phyloP scores from a whole-genome alignment of 345 rosid genomes.

The Citrus inodora region DNA sequence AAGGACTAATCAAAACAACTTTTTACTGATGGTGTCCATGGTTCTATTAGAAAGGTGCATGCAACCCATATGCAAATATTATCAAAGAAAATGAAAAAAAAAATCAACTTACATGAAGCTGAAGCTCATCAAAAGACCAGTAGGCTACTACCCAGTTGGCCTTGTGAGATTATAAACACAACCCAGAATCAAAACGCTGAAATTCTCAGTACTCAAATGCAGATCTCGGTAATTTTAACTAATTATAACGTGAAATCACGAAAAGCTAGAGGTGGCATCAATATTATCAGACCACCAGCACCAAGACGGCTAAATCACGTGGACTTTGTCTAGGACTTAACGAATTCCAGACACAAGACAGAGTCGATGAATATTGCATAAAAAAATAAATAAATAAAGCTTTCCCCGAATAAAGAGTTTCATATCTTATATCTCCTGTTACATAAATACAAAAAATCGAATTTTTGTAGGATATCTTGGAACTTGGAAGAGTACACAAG shows the following conservation, averaged over 20 bases:
- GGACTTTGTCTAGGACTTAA: slow-evolving; percentile 18
- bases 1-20: not conserved
- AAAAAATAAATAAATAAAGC: not conserved
- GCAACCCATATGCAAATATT: not conserved
- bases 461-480: no score
- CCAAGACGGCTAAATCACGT: slow-evolving; percentile 39
- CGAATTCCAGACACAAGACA: slow-evolving; percentile 12
- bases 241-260: not conserved
- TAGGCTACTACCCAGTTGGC: not conserved
- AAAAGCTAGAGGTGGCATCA: slow-evolving; percentile 18
- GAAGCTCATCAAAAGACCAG: not conserved
- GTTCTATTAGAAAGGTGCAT: not conserved
- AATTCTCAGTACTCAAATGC: not conserved
- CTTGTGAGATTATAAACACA: slow-evolving; percentile 7
- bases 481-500: not conserved
- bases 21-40: not conserved
- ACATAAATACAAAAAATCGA: not conserved
- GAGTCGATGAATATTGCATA: not conserved
- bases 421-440: not conserved
- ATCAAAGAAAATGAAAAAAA: not conserved
- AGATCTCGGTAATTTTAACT: slow-evolving; percentile 13
- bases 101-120: slow-evolving; percentile 1
- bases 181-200: slow-evolving; percentile 8
- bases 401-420: not conserved
- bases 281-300: slow-evolving; percentile 24